Base-by-base conservation (phyloP, 1,284 basidiomycete species). In the Puccinia coronata region DNA sequence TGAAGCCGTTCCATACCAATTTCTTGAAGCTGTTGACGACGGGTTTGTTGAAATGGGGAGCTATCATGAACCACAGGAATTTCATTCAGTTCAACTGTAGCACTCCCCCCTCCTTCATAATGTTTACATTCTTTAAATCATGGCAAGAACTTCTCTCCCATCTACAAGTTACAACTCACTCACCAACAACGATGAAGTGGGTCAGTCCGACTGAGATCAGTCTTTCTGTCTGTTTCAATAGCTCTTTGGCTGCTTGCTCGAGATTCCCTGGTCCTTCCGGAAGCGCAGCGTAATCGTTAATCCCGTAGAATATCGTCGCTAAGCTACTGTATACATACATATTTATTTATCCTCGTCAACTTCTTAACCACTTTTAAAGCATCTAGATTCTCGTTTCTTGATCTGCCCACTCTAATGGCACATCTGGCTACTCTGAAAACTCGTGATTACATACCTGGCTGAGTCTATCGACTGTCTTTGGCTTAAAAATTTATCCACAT, bases 1-100 rank as follows among this genome's bases (percentile, higher is more conserved):
- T 76, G 20, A 76, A 47, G 43, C 61, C 74, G 34, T 76, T 65
- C 74, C 74, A 76, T 41, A 65, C 43, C 47, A 65, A 20, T 34
- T 51, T 67, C n/a, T 77, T 65, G 31, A 77, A 77, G 25, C 34
- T 43, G 34, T 77, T 39, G 4, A 77, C 34, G 20, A 3, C 11
- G 2, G 59, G 6, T 47, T 43, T 36, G 31, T 49, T 65, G 39
- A 77, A 65, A 9, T 39, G 36, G 9, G 75, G 61, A 18, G 25
- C 16, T 25, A 11, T 51, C 28, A 63, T 43, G 23, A 76, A 76
- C 0, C 16, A 3, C 25, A 31, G 5, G 1, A 76, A 4, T 47
- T 2, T 6, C 28, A 63, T 20, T 11, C 34, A 31, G 39, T 16
- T 49, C 20, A 65, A 34, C n/a, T 57, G 55, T 20, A 59, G 74